These are phyloP conservation scores for Terfezia boudieri DNA, from an alignment of 495 filamentous ascomycete species.

Conservation along the genomic window DNA sequence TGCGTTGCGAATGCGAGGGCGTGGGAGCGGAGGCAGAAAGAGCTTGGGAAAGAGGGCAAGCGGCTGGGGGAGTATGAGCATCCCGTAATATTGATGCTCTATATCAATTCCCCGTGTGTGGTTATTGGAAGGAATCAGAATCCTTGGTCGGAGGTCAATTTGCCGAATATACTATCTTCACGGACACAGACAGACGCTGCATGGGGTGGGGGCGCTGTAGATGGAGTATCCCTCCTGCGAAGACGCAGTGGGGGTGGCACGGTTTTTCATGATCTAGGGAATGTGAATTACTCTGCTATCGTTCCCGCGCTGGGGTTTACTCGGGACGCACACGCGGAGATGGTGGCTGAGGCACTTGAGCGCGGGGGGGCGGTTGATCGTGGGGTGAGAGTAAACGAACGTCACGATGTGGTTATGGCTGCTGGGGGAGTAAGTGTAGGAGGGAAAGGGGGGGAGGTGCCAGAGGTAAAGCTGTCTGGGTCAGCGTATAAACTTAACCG, in stretches of 20 bases:
- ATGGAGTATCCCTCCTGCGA: no score
- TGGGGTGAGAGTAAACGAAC: conserved; percentile 49
- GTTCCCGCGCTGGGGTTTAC: conserved; percentile 53
- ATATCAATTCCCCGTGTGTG: conserved; percentile 64
- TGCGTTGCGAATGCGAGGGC: conserved; percentile 36
- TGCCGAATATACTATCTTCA: conserved; percentile 27
- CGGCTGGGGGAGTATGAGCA: not conserved
- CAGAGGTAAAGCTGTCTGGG: conserved; percentile 58
- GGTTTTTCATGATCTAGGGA: conserved; percentile 80
- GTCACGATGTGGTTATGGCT: conserved; percentile 81
- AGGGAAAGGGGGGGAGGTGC: conserved; percentile 11
- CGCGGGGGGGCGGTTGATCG: conserved; percentile 25
- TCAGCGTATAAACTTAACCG: conserved; percentile 82
- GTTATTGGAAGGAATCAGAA: conserved; percentile 94
- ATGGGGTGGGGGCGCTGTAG: conserved; percentile 36
- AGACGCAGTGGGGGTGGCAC: conserved; percentile 74
- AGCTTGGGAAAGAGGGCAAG: no score
- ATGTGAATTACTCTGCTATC: conserved; percentile 83
- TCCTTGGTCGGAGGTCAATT: conserved; percentile 79
- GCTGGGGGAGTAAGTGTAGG: conserved; percentile 8
- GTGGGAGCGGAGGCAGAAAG: no score
- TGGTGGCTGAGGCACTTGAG: conserved; percentile 58
- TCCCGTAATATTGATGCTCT: conserved; percentile 52
- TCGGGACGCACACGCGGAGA: conserved; percentile 67
- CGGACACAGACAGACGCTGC: conserved; percentile 22